Evolutionary conservation across 1,139 yeast species (phyloP), one percentile per base, ranked within the genome.

Genomic region (Kluyveromyces sp.): DNA sequence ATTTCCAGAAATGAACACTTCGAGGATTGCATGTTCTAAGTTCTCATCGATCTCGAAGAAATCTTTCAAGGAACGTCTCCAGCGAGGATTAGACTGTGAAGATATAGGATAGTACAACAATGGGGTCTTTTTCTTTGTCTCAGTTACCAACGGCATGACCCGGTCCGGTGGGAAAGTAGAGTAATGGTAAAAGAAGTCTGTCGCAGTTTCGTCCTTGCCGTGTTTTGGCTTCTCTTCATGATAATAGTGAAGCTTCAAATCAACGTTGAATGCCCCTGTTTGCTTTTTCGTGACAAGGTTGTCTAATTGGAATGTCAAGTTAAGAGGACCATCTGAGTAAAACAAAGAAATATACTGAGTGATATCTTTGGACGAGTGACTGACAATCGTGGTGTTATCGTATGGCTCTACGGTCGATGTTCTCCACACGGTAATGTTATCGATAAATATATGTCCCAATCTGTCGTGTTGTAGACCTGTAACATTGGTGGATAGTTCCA

Each of bases 341-440:
- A 87, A 84, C 39, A 85, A 63, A 0, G 68, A 52, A 11, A 72
- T 58, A 56, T 78, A 85, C 25, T 66, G 65, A 3, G 89, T 71
- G 2, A 84, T 75, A 57, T 87, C 95, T 57, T 83, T 85, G 28
- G 70, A 65, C 41, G 73, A 67, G 12, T 65, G 59, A 13, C 82
- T 75, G 53, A 68, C 71, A 2, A 75, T 71, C 2, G 63, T 53
- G 43, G 75, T 71, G 48, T 78, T 76, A 26, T 41, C 44, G 6
- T 57, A 58, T 0, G 95, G 95, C 62, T 86, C 95, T 16, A 85
- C 79, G 1, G 95, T 86, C 2, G 92, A 80, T 0, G 94, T 80
- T 61, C 95, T 72, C 95, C 95, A 86, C 30, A 86, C 64, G 52
- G 84, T 85, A 13, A 74, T 71, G 19, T 80, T 85, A 43, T 75